A percentile compares a stretch with the other conserved stretches of the same genome.
Evolutionary conservation across 495 filamentous ascomycete species (phyloP).

Genomic region (Wilcoxina mikolae): DNA sequence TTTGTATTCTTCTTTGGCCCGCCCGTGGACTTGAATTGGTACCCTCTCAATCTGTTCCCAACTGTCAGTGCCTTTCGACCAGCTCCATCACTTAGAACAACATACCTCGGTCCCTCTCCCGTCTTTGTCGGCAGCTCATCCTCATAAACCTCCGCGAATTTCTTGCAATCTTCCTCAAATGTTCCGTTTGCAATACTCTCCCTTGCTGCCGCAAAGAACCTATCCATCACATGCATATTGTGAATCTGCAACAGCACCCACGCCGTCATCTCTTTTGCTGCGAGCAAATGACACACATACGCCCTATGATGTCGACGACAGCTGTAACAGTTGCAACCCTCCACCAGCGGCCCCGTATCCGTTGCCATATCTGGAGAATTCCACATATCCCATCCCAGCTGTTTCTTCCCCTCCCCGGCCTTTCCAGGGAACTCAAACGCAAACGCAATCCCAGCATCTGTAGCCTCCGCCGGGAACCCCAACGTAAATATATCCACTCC

Average conservation of each 20-base stretch:
- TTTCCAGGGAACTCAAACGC: constrained; percentile 49
- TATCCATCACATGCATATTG: constrained; percentile 56
- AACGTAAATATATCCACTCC: constrained; percentile 70
- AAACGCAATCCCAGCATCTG: constrained; percentile 76
- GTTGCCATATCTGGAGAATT: constrained; percentile 35
- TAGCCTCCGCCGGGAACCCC: constrained; percentile 54
- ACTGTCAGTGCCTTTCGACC: background rate
- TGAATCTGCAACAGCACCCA: constrained; percentile 90
- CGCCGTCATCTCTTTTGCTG: constrained; percentile 85
- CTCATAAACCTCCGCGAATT: constrained; percentile 51
- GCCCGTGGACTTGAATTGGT: constrained; percentile 60
- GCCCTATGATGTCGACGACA: constrained; percentile 75
- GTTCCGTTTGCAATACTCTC: constrained; percentile 41
- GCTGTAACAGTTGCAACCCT: constrained; percentile 62
- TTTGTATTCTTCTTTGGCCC: constrained; percentile 54
- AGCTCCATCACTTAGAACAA: background rate
- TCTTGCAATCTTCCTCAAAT: constrained; percentile 44
- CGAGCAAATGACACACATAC: constrained; percentile 71
- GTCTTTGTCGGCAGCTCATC: constrained; percentile 52
- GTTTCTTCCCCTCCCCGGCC: constrained; percentile 17
- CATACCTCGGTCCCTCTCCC: constrained; percentile 61
- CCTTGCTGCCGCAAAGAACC: constrained; percentile 61
- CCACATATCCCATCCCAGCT: constrained; percentile 70
- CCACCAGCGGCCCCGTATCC: constrained; percentile 42
- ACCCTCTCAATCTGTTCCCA: constrained; percentile 51